These are phyloP conservation scores for Cutaneotrichosporon cavernicola DNA, from an alignment of 1,284 basidiomycete genomes.

Conservation along the genomic window DNA sequence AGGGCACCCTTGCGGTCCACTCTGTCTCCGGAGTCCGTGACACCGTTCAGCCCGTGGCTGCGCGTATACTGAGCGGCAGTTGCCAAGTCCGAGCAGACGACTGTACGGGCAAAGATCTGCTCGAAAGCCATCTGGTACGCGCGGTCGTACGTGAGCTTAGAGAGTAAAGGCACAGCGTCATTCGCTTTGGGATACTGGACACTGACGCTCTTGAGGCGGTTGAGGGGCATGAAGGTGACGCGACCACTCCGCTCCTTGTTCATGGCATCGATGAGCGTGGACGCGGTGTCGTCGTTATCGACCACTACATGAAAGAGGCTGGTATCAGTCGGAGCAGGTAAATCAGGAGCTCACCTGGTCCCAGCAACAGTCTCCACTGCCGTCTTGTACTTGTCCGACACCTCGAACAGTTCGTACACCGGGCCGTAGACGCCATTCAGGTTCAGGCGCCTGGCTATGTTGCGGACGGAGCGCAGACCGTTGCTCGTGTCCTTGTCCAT, in stretches of 20 bases:
- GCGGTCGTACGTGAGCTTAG: constrained; percentile 77
- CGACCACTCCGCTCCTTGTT: constrained; percentile 86
- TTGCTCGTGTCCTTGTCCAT: constrained; percentile 96
- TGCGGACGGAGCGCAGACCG: constrained; percentile 79
- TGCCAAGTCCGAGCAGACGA: constrained; percentile 87
- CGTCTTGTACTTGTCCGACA: constrained; percentile 88
- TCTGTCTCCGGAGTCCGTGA: constrained; percentile 96
- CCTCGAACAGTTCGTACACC: constrained; percentile 87
- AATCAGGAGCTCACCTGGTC: constrained; percentile 52
- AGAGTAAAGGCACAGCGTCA: constrained; percentile 83
- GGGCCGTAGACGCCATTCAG: constrained; percentile 84
- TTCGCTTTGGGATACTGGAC: constrained; percentile 68
- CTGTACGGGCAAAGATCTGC: constrained; percentile 91
- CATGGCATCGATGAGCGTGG: constrained; percentile 85
- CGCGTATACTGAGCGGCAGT: constrained; percentile 93
- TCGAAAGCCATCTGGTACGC: constrained; percentile 79
- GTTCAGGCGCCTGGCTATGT: constrained; percentile 70
- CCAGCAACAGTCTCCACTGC: constrained; percentile 94
- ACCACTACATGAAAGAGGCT: constrained; percentile 98
- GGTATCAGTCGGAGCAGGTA: background rate
- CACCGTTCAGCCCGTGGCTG: constrained; percentile 90
- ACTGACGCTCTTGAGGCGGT: constrained; percentile 80
- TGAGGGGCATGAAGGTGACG: constrained; percentile 97
- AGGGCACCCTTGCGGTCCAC: constrained; percentile 94
- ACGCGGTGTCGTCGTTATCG: constrained; percentile 89